Base-by-base conservation (phyloP, 306 rosid species). In the Echinosophora koreensis region DNA sequence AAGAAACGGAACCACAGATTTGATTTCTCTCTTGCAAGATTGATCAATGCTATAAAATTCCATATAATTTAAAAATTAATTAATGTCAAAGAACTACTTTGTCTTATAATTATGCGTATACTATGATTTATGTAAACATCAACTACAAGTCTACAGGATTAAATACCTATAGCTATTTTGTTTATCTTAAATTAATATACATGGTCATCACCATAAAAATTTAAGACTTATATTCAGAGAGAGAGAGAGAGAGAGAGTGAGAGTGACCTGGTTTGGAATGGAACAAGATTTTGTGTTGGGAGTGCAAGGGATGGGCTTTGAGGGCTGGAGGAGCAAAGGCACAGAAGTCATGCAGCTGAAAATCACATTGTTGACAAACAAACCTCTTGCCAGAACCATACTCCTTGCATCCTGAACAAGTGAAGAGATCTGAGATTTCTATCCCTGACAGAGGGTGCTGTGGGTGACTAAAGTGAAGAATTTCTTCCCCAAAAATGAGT, bases 321-420 rank as follows among this genome's bases (percentile, higher is more conserved):
- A 92, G 88, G 3, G 84, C 82, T 2, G 93, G 79, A 61, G 97
- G 93, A 82, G 97, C 92, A 46, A 86, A 77, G 51, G 96, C 95
- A 74, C 97, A 95, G 79, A 95, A 95, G 16, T 87, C 89, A 73
- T 95, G 98, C 0, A 95, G 84, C 79, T 92, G 97, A 81, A 84
- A 92, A 41, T 92, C 80, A 66, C 98, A 95, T 66, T 76, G 86
- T 39, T 71, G 93, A 70, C 98, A 95, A 18, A 52, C 79, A 66
- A 85, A 92, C 75, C 97, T 86, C 81, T 87, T 89, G 9, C 98
- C 97, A 1, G 97, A 88, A 0, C 98, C 98, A 75, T 66, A 42
- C 63, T 95, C 98, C 59, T 84, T 90, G 75, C 98, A 95, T 1
- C 95, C 97, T 0, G 74, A 60, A 79, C 98, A 95, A 11, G 80